Conservation (phyloP, 2,329 filamentous ascomycete species). For the Sporothrix brasiliensis region DNA sequence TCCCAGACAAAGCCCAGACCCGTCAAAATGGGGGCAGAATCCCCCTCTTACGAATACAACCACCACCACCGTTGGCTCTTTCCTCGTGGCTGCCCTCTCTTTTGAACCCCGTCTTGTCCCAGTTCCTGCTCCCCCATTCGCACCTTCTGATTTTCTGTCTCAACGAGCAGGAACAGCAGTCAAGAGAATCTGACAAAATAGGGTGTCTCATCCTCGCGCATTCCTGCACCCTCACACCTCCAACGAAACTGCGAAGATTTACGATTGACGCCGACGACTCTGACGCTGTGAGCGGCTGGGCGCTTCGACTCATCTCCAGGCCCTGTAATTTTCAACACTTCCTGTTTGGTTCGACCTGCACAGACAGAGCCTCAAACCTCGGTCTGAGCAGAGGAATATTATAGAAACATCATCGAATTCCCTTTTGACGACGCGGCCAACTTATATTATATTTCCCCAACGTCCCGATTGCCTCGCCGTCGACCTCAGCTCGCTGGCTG, state of each 20-base stretch:
- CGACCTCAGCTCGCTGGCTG: neutral
- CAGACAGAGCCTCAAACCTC: neutral
- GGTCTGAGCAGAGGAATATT: neutral
- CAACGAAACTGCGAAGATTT: neutral
- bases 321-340: neutral
- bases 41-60: constrained; percentile 3
- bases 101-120: neutral
- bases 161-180: neutral
- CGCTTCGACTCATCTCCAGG: neutral
- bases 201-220: constrained; percentile 4
- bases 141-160: constrained; percentile 11
- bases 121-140: neutral
- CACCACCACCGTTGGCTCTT: constrained; percentile 12
- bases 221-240: neutral
- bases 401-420: neutral
- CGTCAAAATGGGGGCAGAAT: constrained; percentile 13
- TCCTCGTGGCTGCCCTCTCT: constrained; percentile 14
- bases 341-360: constrained; percentile 4
- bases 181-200: neutral
- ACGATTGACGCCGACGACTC: neutral
- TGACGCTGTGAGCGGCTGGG: neutral
- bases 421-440: neutral
- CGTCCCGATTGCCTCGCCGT: neutral
- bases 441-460: neutral
- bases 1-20: constrained; percentile 11